Conservation (phyloP, 1,284 basidiomycete species). For the Exsudoporus floridanus region DNA sequence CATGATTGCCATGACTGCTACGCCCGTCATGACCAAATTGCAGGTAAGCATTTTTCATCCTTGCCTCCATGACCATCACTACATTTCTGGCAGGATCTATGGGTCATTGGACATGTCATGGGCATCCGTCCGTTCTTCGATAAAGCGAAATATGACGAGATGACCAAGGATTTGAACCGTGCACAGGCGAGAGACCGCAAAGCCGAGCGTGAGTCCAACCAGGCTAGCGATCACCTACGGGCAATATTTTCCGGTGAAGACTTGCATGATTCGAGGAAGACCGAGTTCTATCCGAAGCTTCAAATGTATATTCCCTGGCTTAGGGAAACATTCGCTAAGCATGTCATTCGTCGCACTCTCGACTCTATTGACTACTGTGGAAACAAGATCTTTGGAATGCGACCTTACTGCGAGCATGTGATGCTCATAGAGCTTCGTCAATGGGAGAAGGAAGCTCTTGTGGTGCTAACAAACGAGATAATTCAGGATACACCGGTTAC, state of each 20-base stretch:
- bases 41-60: neutral
- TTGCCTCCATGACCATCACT: neutral
- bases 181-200: slow-evolving; percentile 1
- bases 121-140: neutral
- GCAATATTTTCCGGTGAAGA: neutral
- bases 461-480: neutral
- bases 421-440: neutral
- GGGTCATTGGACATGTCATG: slow-evolving; percentile 7
- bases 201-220: neutral
- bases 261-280: neutral
- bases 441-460: neutral
- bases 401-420: neutral
- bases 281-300: accelerated
- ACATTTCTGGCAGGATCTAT: slow-evolving; percentile 1
- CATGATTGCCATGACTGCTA: slow-evolving; percentile 1
- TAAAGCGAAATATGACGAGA: neutral
- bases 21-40: slow-evolving; percentile 1
- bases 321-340: neutral
- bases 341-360: neutral
- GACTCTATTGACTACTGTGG: neutral
- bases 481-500: accelerated
- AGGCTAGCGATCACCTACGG: accelerated
- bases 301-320: neutral
- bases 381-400: neutral
- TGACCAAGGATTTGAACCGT: neutral